Evolutionary conservation across 148 eudicot species (phyloP).

Genomic region (Vaccinium myrtillus): DNA sequence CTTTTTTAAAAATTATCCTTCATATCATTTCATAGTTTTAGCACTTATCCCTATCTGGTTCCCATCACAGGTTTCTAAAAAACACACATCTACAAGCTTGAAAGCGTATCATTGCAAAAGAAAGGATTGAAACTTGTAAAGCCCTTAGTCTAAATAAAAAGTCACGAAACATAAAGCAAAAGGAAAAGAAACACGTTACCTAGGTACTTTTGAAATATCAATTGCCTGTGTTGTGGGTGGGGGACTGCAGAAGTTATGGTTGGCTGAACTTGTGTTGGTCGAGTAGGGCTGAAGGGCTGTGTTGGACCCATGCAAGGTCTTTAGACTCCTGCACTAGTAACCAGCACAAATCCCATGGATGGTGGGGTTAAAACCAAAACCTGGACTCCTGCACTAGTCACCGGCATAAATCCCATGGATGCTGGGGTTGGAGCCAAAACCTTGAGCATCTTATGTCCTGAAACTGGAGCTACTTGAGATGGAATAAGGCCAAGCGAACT

Average conservation of each 20-base stretch:
- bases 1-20: neutral
- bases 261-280: conserved; percentile 48
- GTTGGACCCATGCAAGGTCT: conserved; percentile 64
- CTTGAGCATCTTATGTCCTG: conserved; percentile 63
- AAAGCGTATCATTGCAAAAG: neutral
- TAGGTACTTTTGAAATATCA: conserved; percentile 86
- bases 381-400: conserved; percentile 53
- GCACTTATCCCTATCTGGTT: neutral
- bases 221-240: conserved; percentile 82
- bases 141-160: neutral
- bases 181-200: conserved; percentile 39
- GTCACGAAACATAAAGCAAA: neutral
- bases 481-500: conserved; percentile 57
- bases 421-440: conserved; percentile 48
- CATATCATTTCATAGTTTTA: neutral
- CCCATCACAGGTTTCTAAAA: neutral
- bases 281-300: conserved; percentile 75
- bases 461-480: conserved; percentile 40
- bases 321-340: too few species aligned
- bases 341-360: too few species aligned
- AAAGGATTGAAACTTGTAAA: neutral
- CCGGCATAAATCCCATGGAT: conserved; percentile 74
- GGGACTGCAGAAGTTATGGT: conserved; percentile 72
- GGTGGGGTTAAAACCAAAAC: too few species aligned
- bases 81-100: neutral